A percentile compares a stretch with the other conserved stretches of the same genome.
phyloP scores from a whole-genome alignment of 495 filamentous ascomycete genomes.

The Podospora sp. region DNA sequence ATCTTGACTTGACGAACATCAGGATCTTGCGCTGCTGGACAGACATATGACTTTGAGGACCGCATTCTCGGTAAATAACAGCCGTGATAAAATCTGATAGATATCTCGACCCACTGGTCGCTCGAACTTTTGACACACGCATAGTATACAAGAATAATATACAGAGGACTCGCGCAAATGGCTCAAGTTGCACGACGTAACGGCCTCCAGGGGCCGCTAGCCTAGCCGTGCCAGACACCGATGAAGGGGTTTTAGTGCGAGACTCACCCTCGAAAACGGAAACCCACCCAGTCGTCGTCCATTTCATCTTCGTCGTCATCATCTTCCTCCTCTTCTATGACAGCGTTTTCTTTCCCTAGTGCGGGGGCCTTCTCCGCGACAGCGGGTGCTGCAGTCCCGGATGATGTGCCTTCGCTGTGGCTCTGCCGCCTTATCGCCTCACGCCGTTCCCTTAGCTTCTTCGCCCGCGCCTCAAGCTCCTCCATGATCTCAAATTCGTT shows the following conservation, averaged over 20 bases:
- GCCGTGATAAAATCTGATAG: neutral
- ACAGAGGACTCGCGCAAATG: conserved; percentile 12
- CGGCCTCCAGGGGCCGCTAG: neutral
- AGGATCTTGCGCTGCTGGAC: neutral
- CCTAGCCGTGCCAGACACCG: neutral
- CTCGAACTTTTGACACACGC: neutral
- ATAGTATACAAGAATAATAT: conserved; percentile 21
- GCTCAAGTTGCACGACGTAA: neutral
- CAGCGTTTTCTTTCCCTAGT: conserved; percentile 43
- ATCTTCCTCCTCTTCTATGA: conserved; percentile 37
- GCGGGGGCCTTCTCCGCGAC: conserved; percentile 31
- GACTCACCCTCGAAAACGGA: conserved; percentile 56
- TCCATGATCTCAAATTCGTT: conserved; percentile 97
- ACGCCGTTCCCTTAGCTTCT: conserved; percentile 70
- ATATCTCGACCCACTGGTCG: neutral
- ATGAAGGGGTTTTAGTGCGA: neutral
- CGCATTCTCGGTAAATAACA: too few relatives aligned
- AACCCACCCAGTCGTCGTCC: conserved; percentile 68
- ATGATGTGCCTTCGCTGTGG: conserved; percentile 19
- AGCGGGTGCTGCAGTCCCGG: neutral
- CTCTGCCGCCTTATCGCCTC: conserved; percentile 49
- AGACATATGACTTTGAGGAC: too few relatives aligned
- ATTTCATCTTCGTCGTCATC: conserved; percentile 63
- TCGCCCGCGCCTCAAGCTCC: conserved; percentile 77
- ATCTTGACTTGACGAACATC: neutral